A percentile compares a stretch with the other conserved stretches of the same genome.
Evolutionary conservation across 169 alveolate genomes (phyloP).

Genomic region (Cryptosporidium ryanae): DNA sequence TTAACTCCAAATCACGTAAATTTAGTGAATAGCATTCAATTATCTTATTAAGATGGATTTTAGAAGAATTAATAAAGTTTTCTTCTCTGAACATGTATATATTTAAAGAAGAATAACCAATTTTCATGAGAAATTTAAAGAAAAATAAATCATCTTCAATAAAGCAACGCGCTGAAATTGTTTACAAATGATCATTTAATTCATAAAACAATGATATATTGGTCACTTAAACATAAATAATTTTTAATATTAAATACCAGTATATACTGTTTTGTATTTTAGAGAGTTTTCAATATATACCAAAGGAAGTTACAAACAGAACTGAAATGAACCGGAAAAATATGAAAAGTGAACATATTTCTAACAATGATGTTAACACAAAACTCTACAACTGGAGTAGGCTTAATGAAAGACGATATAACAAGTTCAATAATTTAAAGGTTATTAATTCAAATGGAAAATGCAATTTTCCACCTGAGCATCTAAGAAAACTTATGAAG

Average conservation of each 20-base stretch:
- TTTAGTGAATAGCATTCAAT: slow-evolving; percentile 36
- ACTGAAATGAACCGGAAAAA: neutral
- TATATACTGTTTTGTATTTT: neutral
- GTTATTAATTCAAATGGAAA: slow-evolving; percentile 64
- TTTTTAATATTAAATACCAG: neutral
- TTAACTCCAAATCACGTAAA: slow-evolving; percentile 35
- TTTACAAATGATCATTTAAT: neutral
- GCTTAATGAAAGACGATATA: slow-evolving; percentile 24
- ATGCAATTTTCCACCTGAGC: slow-evolving; percentile 97
- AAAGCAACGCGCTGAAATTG: neutral
- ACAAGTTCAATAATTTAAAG: neutral
- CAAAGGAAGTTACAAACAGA: neutral
- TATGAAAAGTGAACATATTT: neutral
- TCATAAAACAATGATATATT: neutral
- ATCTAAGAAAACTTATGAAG: slow-evolving; percentile 96
- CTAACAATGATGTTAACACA: neutral
- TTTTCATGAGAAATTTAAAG: neutral
- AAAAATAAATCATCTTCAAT: neutral
- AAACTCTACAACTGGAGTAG: slow-evolving; percentile 20
- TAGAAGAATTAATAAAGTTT: neutral
- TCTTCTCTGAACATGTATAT: slow-evolving; percentile 16
- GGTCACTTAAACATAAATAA: neutral
- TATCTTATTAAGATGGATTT: slow-evolving; percentile 6
- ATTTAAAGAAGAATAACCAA: neutral
- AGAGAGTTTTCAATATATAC: neutral